Evolutionary conservation across 352 stramenopile species (phyloP).

Genomic region (Paralagenidium karlingii): DNA sequence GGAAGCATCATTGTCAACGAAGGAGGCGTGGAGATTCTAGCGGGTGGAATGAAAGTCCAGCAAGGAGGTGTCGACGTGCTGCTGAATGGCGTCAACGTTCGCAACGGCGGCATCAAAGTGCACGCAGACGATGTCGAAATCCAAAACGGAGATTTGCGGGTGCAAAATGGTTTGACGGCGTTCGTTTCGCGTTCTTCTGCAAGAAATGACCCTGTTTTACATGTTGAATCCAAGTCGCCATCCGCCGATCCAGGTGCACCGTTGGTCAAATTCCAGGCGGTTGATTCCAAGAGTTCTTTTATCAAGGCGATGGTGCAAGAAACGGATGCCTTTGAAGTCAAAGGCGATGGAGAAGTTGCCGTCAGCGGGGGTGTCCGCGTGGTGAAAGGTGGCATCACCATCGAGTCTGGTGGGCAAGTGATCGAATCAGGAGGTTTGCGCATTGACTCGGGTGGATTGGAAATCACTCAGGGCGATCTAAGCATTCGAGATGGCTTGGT

Average conservation of each 20-base stretch:
- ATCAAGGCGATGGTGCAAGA: constrained; percentile 10
- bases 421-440: constrained; percentile 44
- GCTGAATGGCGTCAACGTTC: constrained; percentile 32
- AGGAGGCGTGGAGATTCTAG: constrained; percentile 41
- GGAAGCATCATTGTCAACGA: constrained; percentile 43
- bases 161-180: constrained; percentile 15
- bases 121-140: constrained; percentile 26
- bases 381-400: constrained; percentile 25
- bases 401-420: constrained; percentile 39
- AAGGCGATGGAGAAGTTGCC: constrained; percentile 26
- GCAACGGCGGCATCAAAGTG: constrained; percentile 23
- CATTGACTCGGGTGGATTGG: constrained; percentile 36
- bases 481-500: constrained; percentile 37
- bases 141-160: constrained; percentile 7
- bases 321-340: constrained; percentile 33
- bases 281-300: not conserved
- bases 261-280: constrained; percentile 7
- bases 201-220: constrained; percentile 2
- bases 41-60: constrained; percentile 39
- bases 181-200: constrained; percentile 4
- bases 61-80: constrained; percentile 45
- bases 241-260: constrained; percentile 5
- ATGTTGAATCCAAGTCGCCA: constrained; percentile 4
- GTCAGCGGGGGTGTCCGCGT: constrained; percentile 42
- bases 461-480: constrained; percentile 33